Evolutionary conservation across 2,329 filamentous ascomycete species (phyloP).

Genomic region (Domatiomyces catenatus): DNA sequence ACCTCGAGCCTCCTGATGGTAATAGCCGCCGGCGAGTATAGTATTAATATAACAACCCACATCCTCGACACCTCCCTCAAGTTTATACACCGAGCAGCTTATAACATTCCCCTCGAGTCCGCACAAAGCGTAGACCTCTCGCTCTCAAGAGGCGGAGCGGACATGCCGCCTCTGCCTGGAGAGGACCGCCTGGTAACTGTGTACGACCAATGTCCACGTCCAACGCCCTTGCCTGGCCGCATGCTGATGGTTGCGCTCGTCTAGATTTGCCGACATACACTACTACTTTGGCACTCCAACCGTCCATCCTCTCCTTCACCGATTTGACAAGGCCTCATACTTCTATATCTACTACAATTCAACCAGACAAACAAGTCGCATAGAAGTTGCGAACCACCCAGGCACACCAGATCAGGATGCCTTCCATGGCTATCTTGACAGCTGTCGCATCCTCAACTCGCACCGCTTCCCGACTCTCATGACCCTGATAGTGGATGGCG

Average conservation of each 20-base stretch:
- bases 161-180: constrained; percentile 31
- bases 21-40: background rate
- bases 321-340: constrained; percentile 50
- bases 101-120: background rate
- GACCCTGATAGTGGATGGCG: constrained; percentile 39
- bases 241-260: constrained; percentile 1
- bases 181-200: constrained; percentile 33
- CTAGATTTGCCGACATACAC: constrained; percentile 48
- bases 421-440: constrained; percentile 42
- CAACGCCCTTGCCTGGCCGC: background rate
- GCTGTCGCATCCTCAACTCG: constrained; percentile 39
- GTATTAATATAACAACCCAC: background rate
- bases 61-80: background rate
- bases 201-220: constrained; percentile 20
- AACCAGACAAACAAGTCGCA: constrained; percentile 35
- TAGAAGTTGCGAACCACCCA: constrained; percentile 50
- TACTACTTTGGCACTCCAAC: constrained; percentile 46
- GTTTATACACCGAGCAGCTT: background rate
- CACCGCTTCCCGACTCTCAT: constrained; percentile 45
- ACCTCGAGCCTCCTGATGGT: background rate
- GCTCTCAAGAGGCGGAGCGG: background rate
- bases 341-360: constrained; percentile 48
- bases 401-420: constrained; percentile 50
- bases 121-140: background rate
- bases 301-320: constrained; percentile 41